Evolutionary conservation across 73 alveolate genomes (phyloP).

Genomic region (Tetrahymena malaccensis): DNA sequence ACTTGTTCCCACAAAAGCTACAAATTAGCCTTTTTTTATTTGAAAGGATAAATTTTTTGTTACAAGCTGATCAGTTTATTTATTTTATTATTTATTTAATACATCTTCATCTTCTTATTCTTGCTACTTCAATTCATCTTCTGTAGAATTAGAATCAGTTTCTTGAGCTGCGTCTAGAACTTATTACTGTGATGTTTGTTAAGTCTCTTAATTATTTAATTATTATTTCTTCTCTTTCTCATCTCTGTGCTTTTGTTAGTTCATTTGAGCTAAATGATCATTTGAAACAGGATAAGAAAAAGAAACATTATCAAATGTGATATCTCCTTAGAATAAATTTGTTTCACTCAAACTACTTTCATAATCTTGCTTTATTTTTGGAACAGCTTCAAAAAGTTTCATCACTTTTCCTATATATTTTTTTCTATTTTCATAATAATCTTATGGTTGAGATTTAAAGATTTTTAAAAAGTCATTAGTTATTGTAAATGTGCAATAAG

Average conservation of each 20-base stretch:
- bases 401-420: background rate
- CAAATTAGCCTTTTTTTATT: slow-evolving; percentile 56
- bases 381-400: background rate
- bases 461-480: background rate
- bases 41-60: slow-evolving; percentile 42
- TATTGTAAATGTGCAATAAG: background rate
- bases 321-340: background rate
- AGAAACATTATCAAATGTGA: background rate
- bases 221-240: background rate
- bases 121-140: background rate
- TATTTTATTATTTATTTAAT: background rate
- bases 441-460: background rate
- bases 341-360: background rate
- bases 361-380: background rate
- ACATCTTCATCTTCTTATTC: background rate
- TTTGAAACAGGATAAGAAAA: background rate
- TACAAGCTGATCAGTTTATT: slow-evolving; percentile 35
- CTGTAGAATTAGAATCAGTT: background rate
- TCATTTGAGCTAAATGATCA: background rate
- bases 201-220: background rate
- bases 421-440: background rate
- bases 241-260: background rate
- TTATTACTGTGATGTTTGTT: background rate
- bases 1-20: slow-evolving; percentile 76
- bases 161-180: background rate